phyloP scores from a whole-genome alignment of 1,284 basidiomycete genomes.

The Meira nashicola region DNA sequence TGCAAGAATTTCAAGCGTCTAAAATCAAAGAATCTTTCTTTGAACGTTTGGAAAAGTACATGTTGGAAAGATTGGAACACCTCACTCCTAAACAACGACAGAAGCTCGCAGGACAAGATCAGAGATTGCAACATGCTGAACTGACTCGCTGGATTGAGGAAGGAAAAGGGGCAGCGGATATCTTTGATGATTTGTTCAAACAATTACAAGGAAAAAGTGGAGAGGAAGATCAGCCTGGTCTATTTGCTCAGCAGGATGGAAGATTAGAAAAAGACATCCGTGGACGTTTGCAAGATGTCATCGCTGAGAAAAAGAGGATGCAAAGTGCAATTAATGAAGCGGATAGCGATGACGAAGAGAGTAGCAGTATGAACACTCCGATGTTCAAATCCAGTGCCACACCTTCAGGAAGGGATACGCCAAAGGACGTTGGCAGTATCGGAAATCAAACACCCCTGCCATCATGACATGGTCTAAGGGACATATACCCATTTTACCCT shows the following conservation, averaged over 20 bases:
- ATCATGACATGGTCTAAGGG: background rate
- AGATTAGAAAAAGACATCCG: background rate
- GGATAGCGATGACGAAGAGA: constrained; percentile 41
- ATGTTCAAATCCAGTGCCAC: background rate
- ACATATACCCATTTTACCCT: background rate
- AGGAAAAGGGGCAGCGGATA: background rate
- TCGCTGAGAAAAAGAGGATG: background rate
- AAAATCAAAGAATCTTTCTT: constrained; percentile 6
- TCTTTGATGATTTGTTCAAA: background rate
- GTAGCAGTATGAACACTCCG: constrained; percentile 3
- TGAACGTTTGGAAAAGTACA: background rate
- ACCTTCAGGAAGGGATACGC: background rate
- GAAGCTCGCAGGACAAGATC: background rate
- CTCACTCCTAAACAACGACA: background rate
- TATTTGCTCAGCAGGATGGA: background rate
- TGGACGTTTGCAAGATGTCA: background rate
- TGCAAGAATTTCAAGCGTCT: background rate
- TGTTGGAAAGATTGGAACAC: background rate
- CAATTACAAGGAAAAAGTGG: background rate
- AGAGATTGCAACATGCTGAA: constrained; percentile 1
- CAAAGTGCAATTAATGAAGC: constrained; percentile 14
- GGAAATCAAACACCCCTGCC: constrained; percentile 4
- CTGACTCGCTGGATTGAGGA: constrained; percentile 2
- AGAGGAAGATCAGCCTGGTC: background rate
- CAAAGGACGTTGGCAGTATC: background rate